These are phyloP conservation scores for Kwoniella heveanensis DNA, from an alignment of 768 basidiomycete genomes.

Conservation along the genomic window DNA sequence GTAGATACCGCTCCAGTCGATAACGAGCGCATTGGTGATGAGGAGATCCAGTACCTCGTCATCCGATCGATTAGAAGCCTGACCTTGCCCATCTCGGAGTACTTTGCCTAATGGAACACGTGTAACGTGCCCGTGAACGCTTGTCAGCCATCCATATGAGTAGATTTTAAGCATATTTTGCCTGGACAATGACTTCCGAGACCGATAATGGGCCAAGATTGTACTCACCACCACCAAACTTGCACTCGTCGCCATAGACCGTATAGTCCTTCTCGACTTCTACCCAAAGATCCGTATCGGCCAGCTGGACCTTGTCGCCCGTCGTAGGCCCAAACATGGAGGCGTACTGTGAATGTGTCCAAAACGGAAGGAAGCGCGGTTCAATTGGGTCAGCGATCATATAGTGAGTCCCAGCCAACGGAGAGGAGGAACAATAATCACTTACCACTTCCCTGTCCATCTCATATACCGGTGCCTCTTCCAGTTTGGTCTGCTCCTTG, in stretches of 20 bases:
- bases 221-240: conserved; percentile 89
- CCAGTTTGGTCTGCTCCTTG: conserved; percentile 58
- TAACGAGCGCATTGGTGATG: conserved; percentile 89
- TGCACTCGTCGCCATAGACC: conserved; percentile 91
- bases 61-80: conserved; percentile 72
- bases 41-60: conserved; percentile 79
- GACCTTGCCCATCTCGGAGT: conserved; percentile 96
- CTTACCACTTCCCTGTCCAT: conserved; percentile 58
- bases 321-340: conserved; percentile 94
- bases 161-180: no score
- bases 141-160: no score
- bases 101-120: no score
- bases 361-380: no score
- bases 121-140: no score
- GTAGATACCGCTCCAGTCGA: conserved; percentile 95
- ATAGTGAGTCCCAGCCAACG: no score
- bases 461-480: conserved; percentile 61
- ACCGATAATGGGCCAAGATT: no score
- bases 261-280: conserved; percentile 89
- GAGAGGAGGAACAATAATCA: no score
- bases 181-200: no score
- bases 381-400: no score
- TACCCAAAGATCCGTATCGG: conserved; percentile 87
- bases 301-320: conserved; percentile 84
- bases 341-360: conserved; percentile 68